Percentiles rank a stretch among this genome's conserved stretches.
phyloP scores from a whole-genome alignment of 1,284 basidiomycete species.

The Gymnopus androsaceus region DNA sequence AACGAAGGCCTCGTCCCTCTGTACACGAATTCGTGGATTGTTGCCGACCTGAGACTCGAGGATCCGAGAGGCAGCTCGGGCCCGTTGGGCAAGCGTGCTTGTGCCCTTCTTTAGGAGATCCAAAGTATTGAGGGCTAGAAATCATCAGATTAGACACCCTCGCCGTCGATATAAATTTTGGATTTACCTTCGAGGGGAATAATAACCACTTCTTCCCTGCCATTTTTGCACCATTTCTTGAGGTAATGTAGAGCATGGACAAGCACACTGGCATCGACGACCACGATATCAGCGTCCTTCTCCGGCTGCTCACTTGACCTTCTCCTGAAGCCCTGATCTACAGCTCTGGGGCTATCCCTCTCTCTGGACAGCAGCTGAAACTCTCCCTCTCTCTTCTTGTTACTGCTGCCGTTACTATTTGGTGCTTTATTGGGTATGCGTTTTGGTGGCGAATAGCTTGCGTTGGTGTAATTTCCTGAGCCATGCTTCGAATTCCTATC shows the following conservation, averaged over 20 bases:
- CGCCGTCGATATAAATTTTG: slow-evolving; percentile 2
- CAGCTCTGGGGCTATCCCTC: slow-evolving; percentile 14
- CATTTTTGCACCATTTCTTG: slow-evolving; percentile 79
- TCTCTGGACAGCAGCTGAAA: slow-evolving; percentile 32
- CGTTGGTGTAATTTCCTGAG: neutral
- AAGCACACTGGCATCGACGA: slow-evolving; percentile 86
- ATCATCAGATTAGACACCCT: slow-evolving; percentile 7
- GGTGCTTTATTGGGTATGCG: slow-evolving; percentile 11
- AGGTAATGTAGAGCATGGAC: slow-evolving; percentile 82
- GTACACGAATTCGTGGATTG: slow-evolving; percentile 76
- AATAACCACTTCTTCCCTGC: slow-evolving; percentile 70
- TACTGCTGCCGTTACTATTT: neutral
- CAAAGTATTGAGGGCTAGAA: slow-evolving; percentile 83
- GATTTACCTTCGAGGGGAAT: slow-evolving; percentile 84
- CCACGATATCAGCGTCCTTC: slow-evolving; percentile 73
- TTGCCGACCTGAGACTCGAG: slow-evolving; percentile 81
- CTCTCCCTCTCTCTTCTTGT: slow-evolving; percentile 34
- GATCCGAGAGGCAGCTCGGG: slow-evolving; percentile 79
- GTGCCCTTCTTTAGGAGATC: slow-evolving; percentile 92
- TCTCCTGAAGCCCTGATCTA: slow-evolving; percentile 31
- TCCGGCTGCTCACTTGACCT: slow-evolving; percentile 38
- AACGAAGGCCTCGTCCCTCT: slow-evolving; percentile 77
- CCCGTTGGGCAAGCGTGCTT: slow-evolving; percentile 74
- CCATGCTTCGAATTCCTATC: slow-evolving; percentile 40
- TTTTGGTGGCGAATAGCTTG: slow-evolving; percentile 18